Evolutionary conservation across 2,329 filamentous ascomycete species (phyloP), one percentile per base, ranked within the genome.

Genomic region (Ophiostoma ulmi): DNA sequence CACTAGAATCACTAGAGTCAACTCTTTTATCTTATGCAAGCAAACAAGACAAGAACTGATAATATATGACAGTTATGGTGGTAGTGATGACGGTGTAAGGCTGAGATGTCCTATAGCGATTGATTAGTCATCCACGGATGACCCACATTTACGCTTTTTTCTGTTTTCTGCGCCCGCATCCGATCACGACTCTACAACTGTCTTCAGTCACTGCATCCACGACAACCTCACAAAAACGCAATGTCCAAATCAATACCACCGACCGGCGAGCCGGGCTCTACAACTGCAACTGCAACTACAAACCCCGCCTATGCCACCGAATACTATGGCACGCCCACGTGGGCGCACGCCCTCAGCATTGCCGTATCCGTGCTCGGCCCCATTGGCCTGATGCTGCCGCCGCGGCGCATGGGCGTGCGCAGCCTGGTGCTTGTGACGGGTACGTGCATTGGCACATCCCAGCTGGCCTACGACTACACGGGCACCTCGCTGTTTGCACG

Each of bases 381-480:
- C 1, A 74, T 85, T 36, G 83, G 80, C 36, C 81, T 87, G 75
- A 77, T 82, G 63, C 79, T 86, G 35, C 85, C 85, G 22, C 85
- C 85, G 63, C 82, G 85, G 69, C 82, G 81, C 63, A 76, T 74
- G 44, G 83, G 86, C 77, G 71, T 85, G 68, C 85, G 86, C 72
- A 82, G 83, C 77, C 75, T 82, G 67, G 77, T 86, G 69, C 83
- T 88, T 68, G 80, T 80, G 71, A 80, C 80, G 71, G 81, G 82
- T 71, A 82, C 85, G 74, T 83, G 86, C 39, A 81, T 85, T 74
- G 83, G 83, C 70, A 83, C 84, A 71, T 85, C 85, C 77, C 84
- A 85, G 78, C 83, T 88, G 58, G 81, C 81, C 67, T 82, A 83
- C 78, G 85, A 87, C 78, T 87, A 84, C 78, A 87, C 82, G 17